Base-by-base conservation (phyloP, 495 filamentous ascomycete species). In the Hypoxylon crocopeplum region DNA sequence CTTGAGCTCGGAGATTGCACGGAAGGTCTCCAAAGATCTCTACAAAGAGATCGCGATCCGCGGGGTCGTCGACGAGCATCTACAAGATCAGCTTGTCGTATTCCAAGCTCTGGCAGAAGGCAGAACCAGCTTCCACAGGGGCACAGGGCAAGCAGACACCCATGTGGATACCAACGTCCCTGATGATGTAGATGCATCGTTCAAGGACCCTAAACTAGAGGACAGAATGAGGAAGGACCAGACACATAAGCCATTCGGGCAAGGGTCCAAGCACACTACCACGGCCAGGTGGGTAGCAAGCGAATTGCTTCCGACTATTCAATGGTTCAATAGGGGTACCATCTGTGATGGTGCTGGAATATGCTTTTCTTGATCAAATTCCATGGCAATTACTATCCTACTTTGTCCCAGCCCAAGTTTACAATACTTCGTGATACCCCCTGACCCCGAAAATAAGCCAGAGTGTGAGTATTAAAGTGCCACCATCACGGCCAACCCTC, bases 11-110 rank as follows among this genome's bases (percentile, higher is more conserved):
- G 69, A 72, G 39, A 69, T 84, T n/a, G 70, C 79, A 17, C 56
- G 72, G 21, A 72, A 70, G 27, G 83, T 90, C 17, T 76, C 84
- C n/a, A 75, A 73, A 38, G 77, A 82, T 12, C 76, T 94, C 25
- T 72, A 82, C 21, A 65, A 72, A 3, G 88, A 92, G 63, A 66
- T 90, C 5, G 56, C 65, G 7, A 69, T 74, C 34, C 79, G 79
- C 0, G 82, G 82, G 4, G 77, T 76, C 17, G 83, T 92, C 6
- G 91, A 95, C 68, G 81, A 84, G 65, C 76, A 85, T 62, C 82
- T 93, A 68, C 82, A 89, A 69, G 92, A 95, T 71, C 92, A 95
- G 64, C 63, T 95, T 42, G 83, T 93, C 1, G 79, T 94, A 2
- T 95, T 93, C 64, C 90, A 95, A 67, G 88, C 87, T 21, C 73